Base-by-base conservation (phyloP, 768 basidiomycete species). In the Suillus ampliporus region DNA sequence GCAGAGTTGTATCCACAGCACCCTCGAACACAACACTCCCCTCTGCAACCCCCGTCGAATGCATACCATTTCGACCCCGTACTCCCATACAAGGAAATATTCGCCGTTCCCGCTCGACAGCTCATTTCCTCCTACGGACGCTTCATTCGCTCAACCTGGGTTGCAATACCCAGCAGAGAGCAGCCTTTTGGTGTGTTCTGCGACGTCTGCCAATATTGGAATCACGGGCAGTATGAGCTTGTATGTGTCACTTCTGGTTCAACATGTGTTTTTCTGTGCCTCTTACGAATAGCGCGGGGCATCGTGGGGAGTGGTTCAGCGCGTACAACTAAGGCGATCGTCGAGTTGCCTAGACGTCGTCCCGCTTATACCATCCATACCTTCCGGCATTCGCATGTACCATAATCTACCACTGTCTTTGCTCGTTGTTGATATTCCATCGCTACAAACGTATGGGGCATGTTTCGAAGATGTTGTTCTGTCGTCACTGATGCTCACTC, bases 1-100 rank as follows among this genome's bases (percentile, higher is more conserved):
- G 1, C 67, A 70, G 1, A 63, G 75, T 26, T 69, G 67, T 41
- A 68, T 71, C 21, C 71, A 63, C 50, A 64, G 51, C 53, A 61
- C 40, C 7, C 58, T 65, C 21, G 67, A 14, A 15, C 58, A 69
- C 31, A 10, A 62, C 6, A 66, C 13, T 57, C 53, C 5, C 19
- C 68, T n/a, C n/a, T n/a, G 34, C 15, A 38, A 71, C 58, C 71
- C 5, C 48, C 73, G 13, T 58, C 73, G 4, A 69, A 69, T 26
- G n/a, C n/a, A n/a, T 56, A 57, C 34, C 61, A 61, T 34, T 57
- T 57, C 17, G 19, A n/a, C n/a, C n/a, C n/a, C n/a, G n/a, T n/a
- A n/a, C n/a, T n/a, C n/a, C n/a, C n/a, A n/a, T n/a, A n/a, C n/a
- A n/a, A n/a, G n/a, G n/a, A n/a, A n/a, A n/a, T n/a, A n/a, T n/a